These are phyloP conservation scores for Didymella segeticola DNA, from an alignment of 2,329 filamentous ascomycete genomes.

Conservation along the genomic window DNA sequence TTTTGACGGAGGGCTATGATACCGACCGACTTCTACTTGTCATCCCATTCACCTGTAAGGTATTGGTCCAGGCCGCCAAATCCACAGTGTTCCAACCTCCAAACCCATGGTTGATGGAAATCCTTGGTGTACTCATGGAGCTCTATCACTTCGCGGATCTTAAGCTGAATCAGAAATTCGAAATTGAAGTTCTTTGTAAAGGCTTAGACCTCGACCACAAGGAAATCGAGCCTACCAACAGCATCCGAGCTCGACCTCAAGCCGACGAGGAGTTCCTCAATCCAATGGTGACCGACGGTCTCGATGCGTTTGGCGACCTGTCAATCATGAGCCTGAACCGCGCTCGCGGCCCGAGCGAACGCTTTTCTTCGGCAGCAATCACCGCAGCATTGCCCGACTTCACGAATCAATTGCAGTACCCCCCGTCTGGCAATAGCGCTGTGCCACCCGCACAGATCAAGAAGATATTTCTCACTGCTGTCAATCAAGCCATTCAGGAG, in stretches of 20 bases:
- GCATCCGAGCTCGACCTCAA: conserved; percentile 78
- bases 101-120: conserved; percentile 98
- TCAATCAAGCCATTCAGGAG: conserved; percentile 89
- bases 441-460: conserved; percentile 70
- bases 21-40: conserved; percentile 89
- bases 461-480: conserved; percentile 81
- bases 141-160: conserved; percentile 91
- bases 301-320: conserved; percentile 85
- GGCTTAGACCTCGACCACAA: conserved; percentile 92
- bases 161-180: conserved; percentile 96
- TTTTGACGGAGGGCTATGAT: conserved; percentile 91
- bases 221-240: conserved; percentile 83
- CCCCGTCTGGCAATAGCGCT: conserved; percentile 71
- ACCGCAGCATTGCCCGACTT: conserved; percentile 85
- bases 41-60: conserved; percentile 97
- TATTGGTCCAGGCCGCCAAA: conserved; percentile 80
- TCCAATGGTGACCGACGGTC: conserved; percentile 65
- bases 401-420: conserved; percentile 78
- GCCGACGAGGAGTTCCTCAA: conserved; percentile 66
- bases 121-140: conserved; percentile 88
- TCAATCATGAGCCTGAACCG: conserved; percentile 69
- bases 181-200: conserved; percentile 97
- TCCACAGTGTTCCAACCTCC: conserved; percentile 92
- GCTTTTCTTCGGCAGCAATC: conserved; percentile 78
- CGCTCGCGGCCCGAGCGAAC: conserved; percentile 67